Conservation (phyloP, 768 basidiomycete genomes). For the Daedaleopsis nitida region DNA sequence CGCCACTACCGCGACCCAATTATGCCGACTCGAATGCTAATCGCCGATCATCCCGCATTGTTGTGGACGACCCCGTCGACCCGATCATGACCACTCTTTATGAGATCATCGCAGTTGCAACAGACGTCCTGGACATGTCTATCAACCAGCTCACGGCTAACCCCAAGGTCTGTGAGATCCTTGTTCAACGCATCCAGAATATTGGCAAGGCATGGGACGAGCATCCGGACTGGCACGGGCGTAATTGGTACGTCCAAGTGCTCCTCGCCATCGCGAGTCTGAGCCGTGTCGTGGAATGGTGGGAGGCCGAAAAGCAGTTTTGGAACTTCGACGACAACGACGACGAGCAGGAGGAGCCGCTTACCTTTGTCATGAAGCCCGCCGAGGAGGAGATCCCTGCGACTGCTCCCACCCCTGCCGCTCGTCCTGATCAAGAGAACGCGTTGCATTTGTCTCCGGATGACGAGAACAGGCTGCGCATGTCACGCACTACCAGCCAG, state of each 20-base stretch:
- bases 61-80: constrained; percentile 84
- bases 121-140: constrained; percentile 91
- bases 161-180: constrained; percentile 80
- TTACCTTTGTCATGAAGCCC: constrained; percentile 93
- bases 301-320: constrained; percentile 99
- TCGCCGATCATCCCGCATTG: constrained; percentile 79
- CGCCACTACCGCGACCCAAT: constrained; percentile 78
- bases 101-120: constrained; percentile 89
- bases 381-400: constrained; percentile 56
- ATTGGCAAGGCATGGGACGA: constrained; percentile 98
- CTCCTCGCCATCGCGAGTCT: constrained; percentile 94
- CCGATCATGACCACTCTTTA: constrained; percentile 90
- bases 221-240: constrained; percentile 96
- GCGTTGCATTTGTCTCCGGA: constrained; percentile 51
- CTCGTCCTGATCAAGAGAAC: constrained; percentile 34
- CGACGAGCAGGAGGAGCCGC: constrained; percentile 86
- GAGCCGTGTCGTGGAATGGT: constrained; percentile 97
- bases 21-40: constrained; percentile 67
- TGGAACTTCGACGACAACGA: constrained; percentile 98
- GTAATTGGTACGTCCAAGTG: constrained; percentile 98
- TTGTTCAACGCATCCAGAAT: constrained; percentile 88
- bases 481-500: constrained; percentile 52
- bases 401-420: constrained; percentile 42
- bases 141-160: constrained; percentile 82
- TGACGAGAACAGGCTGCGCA: constrained; percentile 52